These are phyloP conservation scores for Zygotorulaspora mrakii DNA, from an alignment of 1,139 yeast genomes.

Conservation along the genomic window DNA sequence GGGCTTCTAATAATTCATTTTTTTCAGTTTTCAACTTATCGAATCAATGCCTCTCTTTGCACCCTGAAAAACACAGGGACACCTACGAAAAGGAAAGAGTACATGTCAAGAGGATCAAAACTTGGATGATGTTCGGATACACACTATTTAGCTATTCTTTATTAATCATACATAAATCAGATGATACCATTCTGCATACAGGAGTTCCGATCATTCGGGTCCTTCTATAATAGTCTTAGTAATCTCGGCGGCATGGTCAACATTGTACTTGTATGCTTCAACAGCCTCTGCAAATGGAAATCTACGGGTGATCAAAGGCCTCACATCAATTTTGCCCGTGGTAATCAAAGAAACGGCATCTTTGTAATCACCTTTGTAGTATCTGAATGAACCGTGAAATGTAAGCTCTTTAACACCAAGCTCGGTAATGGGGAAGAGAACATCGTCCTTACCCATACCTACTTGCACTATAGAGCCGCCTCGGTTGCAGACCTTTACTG, in stretches of 20 bases:
- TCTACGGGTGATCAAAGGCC: slow-evolving; percentile 71
- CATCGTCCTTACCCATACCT: slow-evolving; percentile 67
- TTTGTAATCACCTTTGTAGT: slow-evolving; percentile 73
- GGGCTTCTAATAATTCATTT: too few species aligned
- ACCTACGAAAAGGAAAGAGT: slow-evolving; percentile 1
- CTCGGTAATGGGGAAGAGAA: slow-evolving; percentile 70
- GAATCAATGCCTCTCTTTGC: too few species aligned
- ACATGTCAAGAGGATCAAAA: background rate
- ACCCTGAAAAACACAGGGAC: slow-evolving; percentile 4
- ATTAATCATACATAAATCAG: background rate
- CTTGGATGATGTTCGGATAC: background rate
- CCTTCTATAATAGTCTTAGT: slow-evolving; percentile 64
- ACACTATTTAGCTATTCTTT: background rate
- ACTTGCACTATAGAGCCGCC: slow-evolving; percentile 73
- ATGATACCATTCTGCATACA: too few species aligned
- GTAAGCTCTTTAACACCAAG: slow-evolving; percentile 66
- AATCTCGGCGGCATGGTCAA: slow-evolving; percentile 46
- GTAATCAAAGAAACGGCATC: slow-evolving; percentile 67
- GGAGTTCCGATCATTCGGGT: slow-evolving; percentile 30
- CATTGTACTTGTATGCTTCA: slow-evolving; percentile 72
- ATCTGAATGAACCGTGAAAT: slow-evolving; percentile 76
- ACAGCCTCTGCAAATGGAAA: slow-evolving; percentile 71
- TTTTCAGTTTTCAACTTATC: too few species aligned
- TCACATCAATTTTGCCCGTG: slow-evolving; percentile 58
- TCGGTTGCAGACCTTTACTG: slow-evolving; percentile 51